phyloP scores from a whole-genome alignment of 257 asterid species.

The Gentiana straminea region DNA sequence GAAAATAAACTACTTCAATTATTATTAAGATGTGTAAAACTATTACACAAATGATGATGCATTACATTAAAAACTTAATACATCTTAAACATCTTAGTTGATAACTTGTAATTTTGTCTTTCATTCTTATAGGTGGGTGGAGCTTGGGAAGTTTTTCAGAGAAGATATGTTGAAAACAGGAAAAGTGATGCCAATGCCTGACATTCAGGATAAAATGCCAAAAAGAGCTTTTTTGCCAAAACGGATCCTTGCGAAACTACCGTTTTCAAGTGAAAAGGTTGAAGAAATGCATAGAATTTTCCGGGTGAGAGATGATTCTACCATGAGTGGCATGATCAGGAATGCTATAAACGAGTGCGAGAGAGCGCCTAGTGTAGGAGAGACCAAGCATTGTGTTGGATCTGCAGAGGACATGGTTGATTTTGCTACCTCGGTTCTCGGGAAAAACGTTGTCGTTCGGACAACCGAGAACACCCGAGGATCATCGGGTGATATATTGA shows the following conservation, averaged over 20 bases:
- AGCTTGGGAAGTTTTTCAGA: constrained; percentile 78
- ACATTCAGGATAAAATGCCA: constrained; percentile 82
- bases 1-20: no score
- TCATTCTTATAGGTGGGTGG: constrained; percentile 33
- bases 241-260: constrained; percentile 51
- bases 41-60: no score
- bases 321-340: constrained; percentile 31
- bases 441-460: constrained; percentile 58
- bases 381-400: constrained; percentile 70
- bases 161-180: constrained; percentile 67
- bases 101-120: no score
- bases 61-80: no score
- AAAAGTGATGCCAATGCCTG: constrained; percentile 75
- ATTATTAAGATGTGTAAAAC: no score
- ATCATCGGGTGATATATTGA: constrained; percentile 29
- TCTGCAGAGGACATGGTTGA: constrained; percentile 92
- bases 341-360: constrained; percentile 61
- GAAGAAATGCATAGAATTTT: constrained; percentile 38
- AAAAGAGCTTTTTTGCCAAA: constrained; percentile 85
- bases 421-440: constrained; percentile 66
- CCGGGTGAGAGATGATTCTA: constrained; percentile 52
- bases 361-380: constrained; percentile 63
- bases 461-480: constrained; percentile 47
- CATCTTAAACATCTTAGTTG: no score
- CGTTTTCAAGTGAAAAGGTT: constrained; percentile 62